Evolutionary conservation across 208 protist species (phyloP).

Genomic region (Leishmania gerbilli): DNA sequence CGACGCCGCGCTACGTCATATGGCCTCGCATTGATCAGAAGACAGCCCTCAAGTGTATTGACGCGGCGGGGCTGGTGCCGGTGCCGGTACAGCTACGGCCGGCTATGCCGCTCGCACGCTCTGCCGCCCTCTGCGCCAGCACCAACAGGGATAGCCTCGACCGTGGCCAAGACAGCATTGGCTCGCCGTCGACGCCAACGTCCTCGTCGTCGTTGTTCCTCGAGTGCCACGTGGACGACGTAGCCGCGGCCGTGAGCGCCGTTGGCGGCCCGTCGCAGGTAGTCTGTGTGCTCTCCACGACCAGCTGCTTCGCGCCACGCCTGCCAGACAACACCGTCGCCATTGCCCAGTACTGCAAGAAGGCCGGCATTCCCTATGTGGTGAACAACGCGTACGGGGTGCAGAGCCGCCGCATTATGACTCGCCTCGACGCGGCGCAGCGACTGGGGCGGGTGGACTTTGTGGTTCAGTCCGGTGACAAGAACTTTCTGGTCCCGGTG

Average conservation of each 20-base stretch:
- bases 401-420: conserved; percentile 88
- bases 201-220: conserved; percentile 50
- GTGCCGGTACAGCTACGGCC: conserved; percentile 55
- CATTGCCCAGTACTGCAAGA: conserved; percentile 90
- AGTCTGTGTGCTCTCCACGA: conserved; percentile 97
- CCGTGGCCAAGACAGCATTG: not conserved
- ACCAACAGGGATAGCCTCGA: not conserved
- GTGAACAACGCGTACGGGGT: conserved; percentile 99
- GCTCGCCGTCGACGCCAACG: not conserved
- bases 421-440: conserved; percentile 71
- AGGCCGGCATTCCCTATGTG: conserved; percentile 89
- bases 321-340: conserved; percentile 94
- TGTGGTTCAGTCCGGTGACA: conserved; percentile 98
- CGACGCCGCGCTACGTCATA: conserved; percentile 85
- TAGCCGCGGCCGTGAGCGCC: conserved; percentile 66
- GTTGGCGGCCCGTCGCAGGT: conserved; percentile 73
- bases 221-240: conserved; percentile 66
- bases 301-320: conserved; percentile 98
- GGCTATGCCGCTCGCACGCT: conserved; percentile 14
- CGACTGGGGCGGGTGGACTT: conserved; percentile 90
- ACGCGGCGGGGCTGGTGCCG: conserved; percentile 73
- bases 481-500: conserved; percentile 99
- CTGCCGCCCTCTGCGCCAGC: not conserved
- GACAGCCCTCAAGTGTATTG: conserved; percentile 97
- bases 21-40: conserved; percentile 98